Percentiles rank a stretch among this genome's conserved stretches.
Conservation (phyloP, 2,329 filamentous ascomycete genomes). For the Microdochium bolleyi region DNA sequence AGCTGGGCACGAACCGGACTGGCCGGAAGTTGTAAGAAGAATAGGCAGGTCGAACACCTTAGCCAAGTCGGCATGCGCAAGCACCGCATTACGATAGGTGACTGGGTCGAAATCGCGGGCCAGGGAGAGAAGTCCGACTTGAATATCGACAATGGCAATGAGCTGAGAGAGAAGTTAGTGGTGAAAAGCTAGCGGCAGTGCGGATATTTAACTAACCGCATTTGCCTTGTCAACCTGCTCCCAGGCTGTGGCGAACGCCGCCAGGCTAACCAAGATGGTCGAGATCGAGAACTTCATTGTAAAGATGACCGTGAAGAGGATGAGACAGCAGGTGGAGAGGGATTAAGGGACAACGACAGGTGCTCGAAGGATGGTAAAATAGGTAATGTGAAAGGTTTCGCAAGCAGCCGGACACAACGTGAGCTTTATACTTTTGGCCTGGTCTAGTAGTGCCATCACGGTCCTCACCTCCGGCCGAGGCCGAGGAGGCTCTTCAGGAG, state of each 20-base stretch:
- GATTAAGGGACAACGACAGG: too few relatives aligned
- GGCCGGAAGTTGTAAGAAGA: conserved; percentile 50
- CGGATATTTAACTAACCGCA: background rate
- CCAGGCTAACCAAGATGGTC: background rate
- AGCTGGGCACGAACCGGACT: conserved; percentile 20
- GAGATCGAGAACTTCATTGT: background rate
- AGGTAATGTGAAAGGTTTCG: too few relatives aligned
- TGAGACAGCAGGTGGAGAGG: too few relatives aligned
- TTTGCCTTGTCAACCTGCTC: background rate
- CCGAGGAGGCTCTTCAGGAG: too few relatives aligned
- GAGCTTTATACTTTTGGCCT: too few relatives aligned
- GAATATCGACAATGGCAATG: conserved; percentile 43
- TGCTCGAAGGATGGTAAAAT: too few relatives aligned
- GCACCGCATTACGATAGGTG: conserved; percentile 48
- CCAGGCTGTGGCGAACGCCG: background rate
- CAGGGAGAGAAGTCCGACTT: conserved; percentile 41
- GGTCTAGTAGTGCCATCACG: too few relatives aligned
- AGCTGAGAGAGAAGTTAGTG: conserved; percentile 16
- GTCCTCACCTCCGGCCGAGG: too few relatives aligned
- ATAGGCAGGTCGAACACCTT: conserved; percentile 50
- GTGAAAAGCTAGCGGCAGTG: background rate
- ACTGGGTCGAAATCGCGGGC: conserved; percentile 49
- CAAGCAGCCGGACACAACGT: too few relatives aligned
- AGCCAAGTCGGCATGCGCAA: conserved; percentile 48
- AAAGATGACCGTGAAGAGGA: too few relatives aligned